These are phyloP conservation scores for Fusarium ambrosium DNA, from an alignment of 2,329 filamentous ascomycete genomes.

Conservation along the genomic window DNA sequence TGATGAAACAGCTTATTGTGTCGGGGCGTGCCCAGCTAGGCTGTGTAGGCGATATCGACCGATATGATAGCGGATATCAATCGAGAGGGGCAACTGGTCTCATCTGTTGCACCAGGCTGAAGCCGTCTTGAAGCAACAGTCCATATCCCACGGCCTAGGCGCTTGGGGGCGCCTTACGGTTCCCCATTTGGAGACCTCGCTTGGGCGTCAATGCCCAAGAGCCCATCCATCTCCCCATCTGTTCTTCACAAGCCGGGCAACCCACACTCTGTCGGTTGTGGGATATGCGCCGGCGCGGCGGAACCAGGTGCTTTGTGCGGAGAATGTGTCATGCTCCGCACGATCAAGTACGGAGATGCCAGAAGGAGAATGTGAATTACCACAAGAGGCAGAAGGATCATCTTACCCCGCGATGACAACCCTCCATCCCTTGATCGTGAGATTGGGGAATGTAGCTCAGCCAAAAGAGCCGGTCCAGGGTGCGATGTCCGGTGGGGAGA, in stretches of 20 bases:
- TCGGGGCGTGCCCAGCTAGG: neutral
- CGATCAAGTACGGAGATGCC: slow-evolving; percentile 23
- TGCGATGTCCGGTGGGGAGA: slow-evolving; percentile 20
- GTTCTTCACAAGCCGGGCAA: slow-evolving; percentile 24
- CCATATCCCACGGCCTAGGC: neutral
- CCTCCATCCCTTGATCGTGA: slow-evolving; percentile 12
- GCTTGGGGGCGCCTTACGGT: neutral
- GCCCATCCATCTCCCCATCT: slow-evolving; percentile 16
- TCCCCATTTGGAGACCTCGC: slow-evolving; percentile 10
- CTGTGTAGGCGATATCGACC: slow-evolving; percentile 16
- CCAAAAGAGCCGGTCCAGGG: slow-evolving; percentile 18
- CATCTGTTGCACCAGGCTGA: slow-evolving; percentile 11
- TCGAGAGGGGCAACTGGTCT: slow-evolving; percentile 12
- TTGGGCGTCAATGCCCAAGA: slow-evolving; percentile 23
- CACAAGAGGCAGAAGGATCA: slow-evolving; percentile 14
- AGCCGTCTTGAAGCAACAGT: slow-evolving; percentile 7
- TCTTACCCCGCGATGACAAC: slow-evolving; percentile 11
- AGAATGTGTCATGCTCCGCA: slow-evolving; percentile 24
- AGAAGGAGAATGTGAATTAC: slow-evolving; percentile 21
- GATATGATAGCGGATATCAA: slow-evolving; percentile 15
- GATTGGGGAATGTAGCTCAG: slow-evolving; percentile 12
- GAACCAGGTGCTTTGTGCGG: slow-evolving; percentile 25
- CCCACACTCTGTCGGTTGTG: slow-evolving; percentile 16
- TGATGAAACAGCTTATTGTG: slow-evolving; percentile 6
- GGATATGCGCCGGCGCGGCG: slow-evolving; percentile 19